phyloP scores from a whole-genome alignment of 2,329 filamentous ascomycete species.

The Colletotrichum caudatum region DNA sequence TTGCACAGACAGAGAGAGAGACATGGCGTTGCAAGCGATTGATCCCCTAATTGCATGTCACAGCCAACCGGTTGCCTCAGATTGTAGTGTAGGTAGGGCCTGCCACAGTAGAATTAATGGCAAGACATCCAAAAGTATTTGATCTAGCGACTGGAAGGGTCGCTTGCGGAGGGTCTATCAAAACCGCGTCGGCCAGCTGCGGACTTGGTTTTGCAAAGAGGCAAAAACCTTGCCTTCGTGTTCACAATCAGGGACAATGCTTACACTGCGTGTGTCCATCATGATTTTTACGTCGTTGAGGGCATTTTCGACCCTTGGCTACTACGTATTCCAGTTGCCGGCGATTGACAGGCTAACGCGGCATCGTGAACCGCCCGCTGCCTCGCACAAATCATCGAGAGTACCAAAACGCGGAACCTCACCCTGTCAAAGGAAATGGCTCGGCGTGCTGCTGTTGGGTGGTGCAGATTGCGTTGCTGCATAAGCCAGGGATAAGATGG shows the following conservation, averaged over 20 bases:
- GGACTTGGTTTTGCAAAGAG: background rate
- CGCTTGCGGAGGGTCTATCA: background rate
- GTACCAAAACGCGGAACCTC: background rate
- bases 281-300: background rate
- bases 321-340: background rate
- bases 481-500: constrained; percentile 28
- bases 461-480: constrained; percentile 24
- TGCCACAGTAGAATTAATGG: background rate
- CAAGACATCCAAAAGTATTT: background rate
- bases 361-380: background rate
- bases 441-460: constrained; percentile 11
- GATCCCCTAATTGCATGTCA: constrained; percentile 22
- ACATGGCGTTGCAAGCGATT: constrained; percentile 26
- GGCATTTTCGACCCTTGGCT: background rate
- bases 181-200: background rate
- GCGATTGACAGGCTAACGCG: background rate
- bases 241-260: background rate
- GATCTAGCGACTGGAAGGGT: background rate
- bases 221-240: background rate
- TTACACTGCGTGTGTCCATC: background rate
- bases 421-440: constrained; percentile 5
- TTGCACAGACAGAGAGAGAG: constrained; percentile 16
- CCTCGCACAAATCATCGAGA: background rate
- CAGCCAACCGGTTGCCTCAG: background rate
- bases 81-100: background rate